These are phyloP conservation scores for Gentiana dahurica DNA, from an alignment of 257 asterid genomes.

Conservation along the genomic window DNA sequence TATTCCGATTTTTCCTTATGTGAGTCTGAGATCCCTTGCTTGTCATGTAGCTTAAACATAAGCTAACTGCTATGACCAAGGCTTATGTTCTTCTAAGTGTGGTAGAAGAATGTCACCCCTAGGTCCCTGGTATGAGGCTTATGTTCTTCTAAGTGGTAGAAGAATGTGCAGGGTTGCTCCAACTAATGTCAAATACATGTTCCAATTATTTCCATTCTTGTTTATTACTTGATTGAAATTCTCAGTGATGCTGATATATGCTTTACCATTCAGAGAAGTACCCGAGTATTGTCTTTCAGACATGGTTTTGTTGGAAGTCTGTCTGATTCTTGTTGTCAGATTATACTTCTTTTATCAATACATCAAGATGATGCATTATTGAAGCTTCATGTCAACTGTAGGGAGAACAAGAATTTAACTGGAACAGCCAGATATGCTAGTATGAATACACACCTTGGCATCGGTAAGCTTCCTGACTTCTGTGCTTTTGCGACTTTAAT, in stretches of 20 bases:
- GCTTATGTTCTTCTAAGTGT: no score
- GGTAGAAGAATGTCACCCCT: no score
- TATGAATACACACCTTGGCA: conserved; percentile 91
- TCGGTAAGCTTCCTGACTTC: conserved; percentile 34
- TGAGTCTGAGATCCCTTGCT: no score
- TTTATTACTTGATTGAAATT: neutral
- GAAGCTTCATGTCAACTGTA: conserved; percentile 21
- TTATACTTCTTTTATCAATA: neutral
- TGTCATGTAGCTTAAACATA: no score
- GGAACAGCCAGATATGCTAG: conserved; percentile 97
- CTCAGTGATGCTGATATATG: neutral
- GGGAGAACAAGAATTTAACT: conserved; percentile 81
- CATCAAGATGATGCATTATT: neutral
- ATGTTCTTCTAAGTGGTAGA: neutral
- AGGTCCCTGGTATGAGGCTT: neutral
- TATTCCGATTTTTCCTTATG: no score
- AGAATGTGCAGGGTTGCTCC: no score
- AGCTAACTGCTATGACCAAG: no score
- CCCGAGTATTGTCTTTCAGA: neutral
- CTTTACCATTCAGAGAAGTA: neutral
- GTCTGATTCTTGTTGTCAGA: neutral
- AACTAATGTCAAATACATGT: neutral
- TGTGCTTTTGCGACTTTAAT: conserved; percentile 6
- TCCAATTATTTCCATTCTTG: no score
- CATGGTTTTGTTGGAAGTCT: neutral